Base-by-base conservation (phyloP, 2,329 filamentous ascomycete genomes). In the Drechslerella coelobrocha region DNA sequence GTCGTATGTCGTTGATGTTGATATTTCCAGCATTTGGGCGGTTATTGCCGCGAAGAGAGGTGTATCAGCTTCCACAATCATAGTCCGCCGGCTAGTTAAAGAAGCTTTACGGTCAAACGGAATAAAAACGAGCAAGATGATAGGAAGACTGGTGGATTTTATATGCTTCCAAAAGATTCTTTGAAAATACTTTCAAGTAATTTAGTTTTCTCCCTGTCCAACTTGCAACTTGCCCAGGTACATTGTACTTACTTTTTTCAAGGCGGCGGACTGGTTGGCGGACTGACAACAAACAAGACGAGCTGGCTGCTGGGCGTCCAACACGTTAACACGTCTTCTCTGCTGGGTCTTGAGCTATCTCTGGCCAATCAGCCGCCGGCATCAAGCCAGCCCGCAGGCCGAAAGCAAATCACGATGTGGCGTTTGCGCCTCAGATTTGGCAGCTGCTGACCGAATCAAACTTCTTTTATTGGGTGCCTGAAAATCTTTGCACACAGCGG, bases 11-110 rank as follows among this genome's bases (percentile, higher is more conserved):
- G 50, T 62, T 1, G 45, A 57, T 9, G 21, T 52, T 2, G 65
- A 57, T 47, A 69, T 61, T 37, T 69, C 65, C 14, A 51, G 21
- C 31, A 69, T 69, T 31, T 69, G 65, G n/a, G 65, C 65, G 19
- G 57, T 37, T n/a, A 69, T 69, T 39, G 65, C 65, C 10, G 59
- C 57, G 27, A 50, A 61, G 41, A 69, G 65, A 48, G 65, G 56
- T 5, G 65, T 27, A 27, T 61, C 65, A 29, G 27, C 21, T 8
- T 31, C 23, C 9, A 51, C 47, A 24, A 19, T 23, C 7, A 31
- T 24, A 23, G 14, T 27, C 14, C n/a, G 14, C 14, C 9, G n/a
- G 10, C 6, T 37, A 37, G 31, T 26, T 27, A 19, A 23, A 19
- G n/a, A 21, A 45, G 6, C 29, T 6, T 31, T 12, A 6, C 6